Percentiles rank a stretch among this genome's conserved stretches.
phyloP scores from a whole-genome alignment of 2,329 filamentous ascomycete species.

The Fusarium falciforme region DNA sequence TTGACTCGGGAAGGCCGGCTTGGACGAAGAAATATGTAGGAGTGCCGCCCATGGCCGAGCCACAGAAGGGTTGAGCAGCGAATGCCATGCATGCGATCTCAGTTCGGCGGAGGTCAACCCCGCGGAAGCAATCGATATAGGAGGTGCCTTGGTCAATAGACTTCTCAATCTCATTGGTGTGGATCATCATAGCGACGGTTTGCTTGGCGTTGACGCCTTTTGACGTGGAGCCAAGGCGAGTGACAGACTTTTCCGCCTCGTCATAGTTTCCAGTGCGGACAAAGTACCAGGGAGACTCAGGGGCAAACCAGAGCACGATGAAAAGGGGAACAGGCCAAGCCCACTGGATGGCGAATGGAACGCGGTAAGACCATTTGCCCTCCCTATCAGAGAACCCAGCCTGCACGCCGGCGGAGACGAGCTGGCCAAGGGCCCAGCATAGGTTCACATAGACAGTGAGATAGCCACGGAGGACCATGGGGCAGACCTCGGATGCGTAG shows the following conservation, averaged over 20 bases:
- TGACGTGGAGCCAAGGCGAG: conserved; percentile 32
- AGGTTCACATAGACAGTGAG: conserved; percentile 46
- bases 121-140: conserved; percentile 62
- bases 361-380: conserved; percentile 49
- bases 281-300: conserved; percentile 49
- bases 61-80: neutral
- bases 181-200: conserved; percentile 59
- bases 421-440: conserved; percentile 45
- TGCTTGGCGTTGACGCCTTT: conserved; percentile 55
- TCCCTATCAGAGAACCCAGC: conserved; percentile 42
- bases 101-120: conserved; percentile 57
- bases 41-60: conserved; percentile 1
- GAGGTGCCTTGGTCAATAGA: conserved; percentile 52
- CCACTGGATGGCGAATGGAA: conserved; percentile 53
- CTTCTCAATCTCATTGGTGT: conserved; percentile 50
- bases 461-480: conserved; percentile 19
- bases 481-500: conserved; percentile 27
- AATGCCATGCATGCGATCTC: conserved; percentile 53
- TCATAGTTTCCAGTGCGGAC: conserved; percentile 60
- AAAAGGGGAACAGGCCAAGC: conserved; percentile 45
- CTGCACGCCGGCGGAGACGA: conserved; percentile 50
- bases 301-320: conserved; percentile 42
- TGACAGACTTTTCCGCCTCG: conserved; percentile 56
- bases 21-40: conserved; percentile 10
- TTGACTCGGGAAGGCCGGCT: conserved; percentile 7